phyloP scores from a whole-genome alignment of 2,329 filamentous ascomycete genomes.

The Neurospora crassa region DNA sequence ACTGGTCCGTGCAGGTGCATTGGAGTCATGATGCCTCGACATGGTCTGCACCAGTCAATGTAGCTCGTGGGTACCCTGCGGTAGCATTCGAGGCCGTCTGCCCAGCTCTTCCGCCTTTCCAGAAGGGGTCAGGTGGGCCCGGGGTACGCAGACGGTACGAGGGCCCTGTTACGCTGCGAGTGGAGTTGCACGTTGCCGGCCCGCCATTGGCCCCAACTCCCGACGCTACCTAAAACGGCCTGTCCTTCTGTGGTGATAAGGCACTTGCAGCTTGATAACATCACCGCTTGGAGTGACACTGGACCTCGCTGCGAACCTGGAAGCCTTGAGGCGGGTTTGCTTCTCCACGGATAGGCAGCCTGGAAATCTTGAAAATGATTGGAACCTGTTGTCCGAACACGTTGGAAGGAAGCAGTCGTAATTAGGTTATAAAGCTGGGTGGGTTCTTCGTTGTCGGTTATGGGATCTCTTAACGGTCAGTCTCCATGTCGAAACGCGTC shows the following conservation, averaged over 20 bases:
- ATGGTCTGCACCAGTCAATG: neutral
- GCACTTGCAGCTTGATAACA: neutral
- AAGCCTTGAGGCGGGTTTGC: neutral
- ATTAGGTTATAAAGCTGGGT: neutral
- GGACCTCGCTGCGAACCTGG: neutral
- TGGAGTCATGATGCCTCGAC: neutral
- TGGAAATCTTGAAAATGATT: neutral
- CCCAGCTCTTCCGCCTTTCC: neutral
- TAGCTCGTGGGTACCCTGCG: neutral
- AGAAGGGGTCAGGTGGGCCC: neutral
- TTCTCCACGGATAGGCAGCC: neutral
- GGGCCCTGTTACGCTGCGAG: neutral
- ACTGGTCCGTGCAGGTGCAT: neutral
- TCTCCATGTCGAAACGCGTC: neutral
- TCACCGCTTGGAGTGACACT: neutral
- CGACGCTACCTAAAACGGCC: neutral
- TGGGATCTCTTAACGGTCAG: neutral
- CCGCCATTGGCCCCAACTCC: neutral
- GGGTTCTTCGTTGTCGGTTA: neutral
- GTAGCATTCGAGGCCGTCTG: neutral
- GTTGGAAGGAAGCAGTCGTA: neutral
- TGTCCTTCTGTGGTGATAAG: neutral
- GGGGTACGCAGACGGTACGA: neutral
- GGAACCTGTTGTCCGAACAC: neutral
- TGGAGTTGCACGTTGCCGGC: neutral